phyloP scores from a whole-genome alignment of 345 rosid species.

The Pistacia vera region DNA sequence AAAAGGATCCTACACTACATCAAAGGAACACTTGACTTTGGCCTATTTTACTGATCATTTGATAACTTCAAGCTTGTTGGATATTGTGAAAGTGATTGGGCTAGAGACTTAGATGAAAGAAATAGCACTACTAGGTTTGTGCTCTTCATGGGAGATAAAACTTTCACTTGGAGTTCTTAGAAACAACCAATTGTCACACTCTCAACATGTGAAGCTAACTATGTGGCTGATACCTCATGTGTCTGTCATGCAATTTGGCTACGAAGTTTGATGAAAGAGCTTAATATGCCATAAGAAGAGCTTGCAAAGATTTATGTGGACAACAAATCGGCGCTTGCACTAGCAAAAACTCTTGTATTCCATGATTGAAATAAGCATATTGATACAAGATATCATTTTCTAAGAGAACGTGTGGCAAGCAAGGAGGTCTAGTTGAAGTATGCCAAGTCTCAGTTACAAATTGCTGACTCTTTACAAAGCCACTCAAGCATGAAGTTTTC shows the following conservation, averaged over 20 bases:
- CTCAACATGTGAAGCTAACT: not conserved
- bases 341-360: not conserved
- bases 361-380: not conserved
- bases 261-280: not conserved
- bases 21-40: not conserved
- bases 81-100: not conserved
- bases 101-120: not conserved
- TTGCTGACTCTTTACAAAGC: too few species aligned
- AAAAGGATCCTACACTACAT: not conserved
- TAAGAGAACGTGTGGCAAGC: not conserved
- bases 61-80: not conserved
- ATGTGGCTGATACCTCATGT: not conserved
- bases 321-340: not conserved
- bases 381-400: not conserved
- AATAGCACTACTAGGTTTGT: not conserved
- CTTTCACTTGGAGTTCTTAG: not conserved
- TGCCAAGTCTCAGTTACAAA: too few species aligned
- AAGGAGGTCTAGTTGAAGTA: too few species aligned
- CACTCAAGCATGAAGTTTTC: too few species aligned
- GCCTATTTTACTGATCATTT: not conserved
- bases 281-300: not conserved
- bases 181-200: not conserved
- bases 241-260: not conserved
- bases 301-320: not conserved
- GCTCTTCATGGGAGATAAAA: not conserved